Percentiles rank a stretch among this genome's conserved stretches.
Evolutionary conservation across 768 basidiomycete genomes (phyloP).

Genomic region (Trametes maxima): DNA sequence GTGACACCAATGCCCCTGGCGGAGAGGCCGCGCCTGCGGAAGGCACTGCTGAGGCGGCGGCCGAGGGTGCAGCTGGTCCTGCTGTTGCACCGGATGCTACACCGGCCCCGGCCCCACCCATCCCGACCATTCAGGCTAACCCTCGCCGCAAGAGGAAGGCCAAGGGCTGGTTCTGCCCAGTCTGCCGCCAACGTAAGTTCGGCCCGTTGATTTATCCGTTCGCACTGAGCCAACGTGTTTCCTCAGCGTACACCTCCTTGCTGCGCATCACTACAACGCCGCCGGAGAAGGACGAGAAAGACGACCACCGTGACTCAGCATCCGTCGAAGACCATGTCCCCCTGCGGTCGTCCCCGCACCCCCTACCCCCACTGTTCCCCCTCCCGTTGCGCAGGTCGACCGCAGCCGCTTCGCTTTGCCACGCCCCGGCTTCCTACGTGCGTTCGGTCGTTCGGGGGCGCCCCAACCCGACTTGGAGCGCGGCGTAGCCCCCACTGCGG

Average conservation of each 20-base stretch:
- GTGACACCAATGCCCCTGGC: constrained; percentile 34
- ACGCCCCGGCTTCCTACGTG: constrained; percentile 28
- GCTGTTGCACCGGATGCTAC: constrained; percentile 22
- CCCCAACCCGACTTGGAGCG: constrained; percentile 32
- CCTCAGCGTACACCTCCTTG: constrained; percentile 82
- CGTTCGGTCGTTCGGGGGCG: constrained; percentile 23
- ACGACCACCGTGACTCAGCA: constrained; percentile 27
- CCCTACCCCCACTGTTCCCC: constrained; percentile 11
- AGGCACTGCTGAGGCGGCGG: constrained; percentile 7
- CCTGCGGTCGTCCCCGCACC: constrained; percentile 3
- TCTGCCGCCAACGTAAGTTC: constrained; percentile 88
- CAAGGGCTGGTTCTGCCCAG: constrained; percentile 97
- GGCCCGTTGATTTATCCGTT: neutral
- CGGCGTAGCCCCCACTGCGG: constrained; percentile 23
- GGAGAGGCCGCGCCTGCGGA: constrained; percentile 17
- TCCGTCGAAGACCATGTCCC: constrained; percentile 25
- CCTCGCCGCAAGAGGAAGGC: constrained; percentile 85
- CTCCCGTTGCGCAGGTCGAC: constrained; percentile 15
- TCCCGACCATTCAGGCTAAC: constrained; percentile 22
- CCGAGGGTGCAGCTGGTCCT: constrained; percentile 21
- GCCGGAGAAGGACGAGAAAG: constrained; percentile 44
- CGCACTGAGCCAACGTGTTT: neutral
- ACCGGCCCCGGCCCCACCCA: constrained; percentile 16
- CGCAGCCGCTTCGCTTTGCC: constrained; percentile 25
- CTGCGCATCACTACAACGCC: constrained; percentile 77